Evolutionary conservation across 352 stramenopile species (phyloP), one percentile per base, ranked within the genome.

Genomic region (Phytophthora constricta): DNA sequence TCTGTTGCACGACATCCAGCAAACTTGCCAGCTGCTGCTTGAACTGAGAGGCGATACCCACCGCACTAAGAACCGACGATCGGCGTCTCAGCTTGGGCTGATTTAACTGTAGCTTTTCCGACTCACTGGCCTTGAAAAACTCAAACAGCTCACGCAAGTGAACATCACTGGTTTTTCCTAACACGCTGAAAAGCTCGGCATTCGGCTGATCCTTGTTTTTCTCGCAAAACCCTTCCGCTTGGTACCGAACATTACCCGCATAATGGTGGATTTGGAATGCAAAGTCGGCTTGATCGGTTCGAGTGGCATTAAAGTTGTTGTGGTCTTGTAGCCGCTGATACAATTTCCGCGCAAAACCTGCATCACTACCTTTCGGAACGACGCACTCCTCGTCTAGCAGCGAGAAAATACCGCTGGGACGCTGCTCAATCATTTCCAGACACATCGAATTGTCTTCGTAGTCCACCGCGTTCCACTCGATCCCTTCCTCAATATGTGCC

Each of bases 1-100:
- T 99, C 53, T 90, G 80, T 26, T 98, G 92, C 26, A 99, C 98
- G 13, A 96, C 88, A 20, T 93, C 77, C 22, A 98, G 84, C 16
- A 99, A 82, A 27, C 86, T 85, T 23, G 92, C 91, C 16, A 99
- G 80, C 59, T 98, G 96, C 31, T 90, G 81, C 47, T 93, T 94
- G 68, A 99, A 99, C 65, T 98, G 90, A 39, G 90, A 97, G 22
- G 88, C 94, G 49, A 98, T 91, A 5, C 84, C 86, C 2, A 87
- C 72, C 8, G 86, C 75, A 27, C 77, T 81, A 27, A 95, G 85
- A n/a, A 86, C 72, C 11, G 84, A 92, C n/a, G 85, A 77, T 54
- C 86, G 77, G 0, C 84, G 82, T 11, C 82, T 74, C 23, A 91
- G 57, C 53, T 87, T 91, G 0, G 74, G 76, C 11, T 72, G 71